Percentiles rank a stretch among this genome's conserved stretches.
Evolutionary conservation across 2,329 filamentous ascomycete genomes (phyloP).

Genomic region (Fusarium sublunatum): DNA sequence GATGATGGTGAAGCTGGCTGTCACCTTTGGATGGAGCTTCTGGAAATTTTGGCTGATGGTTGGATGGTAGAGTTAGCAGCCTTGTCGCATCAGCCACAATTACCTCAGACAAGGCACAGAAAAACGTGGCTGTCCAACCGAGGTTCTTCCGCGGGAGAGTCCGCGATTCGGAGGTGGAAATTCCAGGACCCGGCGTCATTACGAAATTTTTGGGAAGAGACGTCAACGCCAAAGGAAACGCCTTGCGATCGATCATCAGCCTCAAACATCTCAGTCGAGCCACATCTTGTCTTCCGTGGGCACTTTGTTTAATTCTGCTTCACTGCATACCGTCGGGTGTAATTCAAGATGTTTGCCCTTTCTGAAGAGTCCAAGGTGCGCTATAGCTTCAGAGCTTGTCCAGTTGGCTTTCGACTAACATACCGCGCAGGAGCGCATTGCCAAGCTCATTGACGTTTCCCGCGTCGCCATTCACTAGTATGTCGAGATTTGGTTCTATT

Average conservation of each 20-base stretch:
- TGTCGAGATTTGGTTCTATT: slow-evolving; percentile 47
- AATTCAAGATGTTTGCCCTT: slow-evolving; percentile 69
- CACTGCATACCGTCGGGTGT: not conserved
- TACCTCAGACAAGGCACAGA: not conserved
- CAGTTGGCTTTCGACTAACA: slow-evolving; percentile 22
- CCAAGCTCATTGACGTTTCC: slow-evolving; percentile 94
- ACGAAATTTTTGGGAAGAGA: slow-evolving; percentile 43
- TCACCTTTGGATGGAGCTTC: slow-evolving; percentile 32
- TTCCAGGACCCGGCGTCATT: slow-evolving; percentile 37
- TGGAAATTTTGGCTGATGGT: slow-evolving; percentile 45
- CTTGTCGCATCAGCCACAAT: slow-evolving; percentile 33
- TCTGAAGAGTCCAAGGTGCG: slow-evolving; percentile 97
- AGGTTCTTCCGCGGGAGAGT: slow-evolving; percentile 45
- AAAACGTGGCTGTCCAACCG: slow-evolving; percentile 40
- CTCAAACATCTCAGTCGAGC: slow-evolving; percentile 22
- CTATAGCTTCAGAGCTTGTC: slow-evolving; percentile 5
- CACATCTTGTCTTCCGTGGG: slow-evolving; percentile 5
- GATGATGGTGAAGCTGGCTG: slow-evolving; percentile 12
- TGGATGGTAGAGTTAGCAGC: slow-evolving; percentile 20
- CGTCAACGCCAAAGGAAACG: slow-evolving; percentile 27
- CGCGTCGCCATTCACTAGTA: slow-evolving; percentile 97
- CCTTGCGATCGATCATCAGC: slow-evolving; percentile 28
- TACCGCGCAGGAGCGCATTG: slow-evolving; percentile 85
- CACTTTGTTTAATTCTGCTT: slow-evolving; percentile 8
- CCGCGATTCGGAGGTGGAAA: slow-evolving; percentile 39